Conservation (phyloP, 306 rosid genomes). For the Biancaea sappan region DNA sequence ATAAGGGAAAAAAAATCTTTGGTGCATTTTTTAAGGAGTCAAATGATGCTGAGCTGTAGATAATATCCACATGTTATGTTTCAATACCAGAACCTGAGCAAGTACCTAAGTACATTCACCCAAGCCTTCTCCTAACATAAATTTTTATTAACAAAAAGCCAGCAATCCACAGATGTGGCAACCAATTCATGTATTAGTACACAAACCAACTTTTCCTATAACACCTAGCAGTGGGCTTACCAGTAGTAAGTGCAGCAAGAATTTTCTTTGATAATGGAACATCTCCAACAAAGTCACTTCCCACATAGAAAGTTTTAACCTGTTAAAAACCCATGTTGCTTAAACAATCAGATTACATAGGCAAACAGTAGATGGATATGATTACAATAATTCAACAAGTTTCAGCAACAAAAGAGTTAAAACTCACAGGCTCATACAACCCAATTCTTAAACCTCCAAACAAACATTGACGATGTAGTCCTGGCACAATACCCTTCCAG, state of each 20-base stretch:
- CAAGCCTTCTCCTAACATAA: background rate
- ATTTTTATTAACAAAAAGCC: constrained; percentile 3
- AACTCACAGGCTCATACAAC: constrained; percentile 88
- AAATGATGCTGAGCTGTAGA: too few relatives aligned
- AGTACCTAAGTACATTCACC: background rate
- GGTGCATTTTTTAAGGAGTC: too few relatives aligned
- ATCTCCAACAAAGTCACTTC: constrained; percentile 83
- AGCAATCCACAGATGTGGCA: constrained; percentile 5
- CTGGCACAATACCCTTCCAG: constrained; percentile 95
- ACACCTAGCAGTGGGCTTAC: constrained; percentile 46
- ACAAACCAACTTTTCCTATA: background rate
- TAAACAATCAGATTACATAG: constrained; percentile 34
- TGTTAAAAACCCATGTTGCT: constrained; percentile 40
- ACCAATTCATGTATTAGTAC: constrained; percentile 6
- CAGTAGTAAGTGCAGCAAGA: constrained; percentile 93
- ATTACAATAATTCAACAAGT: constrained; percentile 22
- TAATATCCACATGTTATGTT: too few relatives aligned
- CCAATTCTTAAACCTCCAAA: constrained; percentile 94
- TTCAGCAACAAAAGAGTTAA: background rate
- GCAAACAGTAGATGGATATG: constrained; percentile 21
- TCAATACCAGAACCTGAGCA: background rate
- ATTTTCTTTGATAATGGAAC: constrained; percentile 91
- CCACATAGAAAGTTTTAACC: constrained; percentile 85
- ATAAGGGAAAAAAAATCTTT: too few relatives aligned
- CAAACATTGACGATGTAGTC: constrained; percentile 89